Percentiles rank a stretch among this genome's conserved stretches.
phyloP scores from a whole-genome alignment of 1,284 basidiomycete genomes.

The Sanghuangporus baumii region DNA sequence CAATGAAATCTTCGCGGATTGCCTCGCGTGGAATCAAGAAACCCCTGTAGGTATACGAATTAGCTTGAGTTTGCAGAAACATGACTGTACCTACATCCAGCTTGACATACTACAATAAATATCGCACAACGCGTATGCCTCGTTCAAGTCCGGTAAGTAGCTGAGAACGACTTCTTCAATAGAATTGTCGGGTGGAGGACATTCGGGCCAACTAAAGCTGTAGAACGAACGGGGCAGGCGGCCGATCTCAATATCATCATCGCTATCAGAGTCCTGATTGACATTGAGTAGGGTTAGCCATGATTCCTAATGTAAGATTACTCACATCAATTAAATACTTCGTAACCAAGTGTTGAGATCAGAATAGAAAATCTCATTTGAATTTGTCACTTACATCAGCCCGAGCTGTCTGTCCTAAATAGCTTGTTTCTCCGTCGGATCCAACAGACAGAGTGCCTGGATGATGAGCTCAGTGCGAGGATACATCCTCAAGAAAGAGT shows the following conservation, averaged over 20 bases:
- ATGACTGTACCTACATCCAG: constrained; percentile 36
- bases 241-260: constrained; percentile 7
- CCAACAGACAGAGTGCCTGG: constrained; percentile 57
- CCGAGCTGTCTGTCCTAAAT: constrained; percentile 57
- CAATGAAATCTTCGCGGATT: constrained; percentile 14
- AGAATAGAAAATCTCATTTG: background rate
- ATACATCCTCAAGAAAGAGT: background rate
- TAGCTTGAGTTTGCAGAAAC: background rate
- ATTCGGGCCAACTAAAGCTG: constrained; percentile 15
- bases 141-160: constrained; percentile 43
- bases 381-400: constrained; percentile 43
- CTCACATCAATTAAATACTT: constrained; percentile 15
- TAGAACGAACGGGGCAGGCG: constrained; percentile 15
- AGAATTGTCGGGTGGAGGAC: constrained; percentile 24
- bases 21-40: constrained; percentile 8
- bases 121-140: constrained; percentile 49
- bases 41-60: background rate
- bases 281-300: background rate
- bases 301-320: background rate
- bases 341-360: background rate
- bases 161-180: constrained; percentile 36
- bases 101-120: constrained; percentile 49
- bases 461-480: background rate
- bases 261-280: constrained; percentile 15
- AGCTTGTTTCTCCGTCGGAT: constrained; percentile 45